These are phyloP conservation scores for Scleroderma citrinum DNA, from an alignment of 768 basidiomycete species.

Conservation along the genomic window DNA sequence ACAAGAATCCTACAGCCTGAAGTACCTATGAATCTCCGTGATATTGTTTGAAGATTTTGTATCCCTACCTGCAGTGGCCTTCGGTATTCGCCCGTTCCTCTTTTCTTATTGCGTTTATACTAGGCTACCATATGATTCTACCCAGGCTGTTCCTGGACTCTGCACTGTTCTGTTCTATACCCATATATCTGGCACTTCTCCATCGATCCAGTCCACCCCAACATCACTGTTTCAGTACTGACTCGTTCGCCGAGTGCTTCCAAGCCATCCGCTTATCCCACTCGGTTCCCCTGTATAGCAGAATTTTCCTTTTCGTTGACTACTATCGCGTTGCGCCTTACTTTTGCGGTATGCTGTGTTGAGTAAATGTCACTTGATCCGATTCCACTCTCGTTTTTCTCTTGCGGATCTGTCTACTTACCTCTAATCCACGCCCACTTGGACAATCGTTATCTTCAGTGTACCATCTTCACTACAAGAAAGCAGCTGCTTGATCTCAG, in stretches of 20 bases:
- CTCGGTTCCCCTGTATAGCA: conserved; percentile 63
- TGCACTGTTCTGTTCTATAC: conserved; percentile 52
- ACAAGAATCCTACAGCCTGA: conserved; percentile 54
- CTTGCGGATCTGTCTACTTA: conserved; percentile 26
- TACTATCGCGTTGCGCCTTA: conserved; percentile 5
- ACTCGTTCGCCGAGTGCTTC: conserved; percentile 32
- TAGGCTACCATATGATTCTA: conserved; percentile 46
- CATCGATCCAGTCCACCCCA: conserved; percentile 24
- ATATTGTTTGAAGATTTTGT: conserved; percentile 80
- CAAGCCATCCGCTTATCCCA: conserved; percentile 27
- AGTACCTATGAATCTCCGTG: conserved; percentile 86
- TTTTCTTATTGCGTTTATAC: conserved; percentile 36
- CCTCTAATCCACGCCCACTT: conserved; percentile 42
- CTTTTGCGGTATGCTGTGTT: conserved; percentile 22
- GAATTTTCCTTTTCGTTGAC: conserved; percentile 16
- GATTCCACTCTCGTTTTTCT: conserved; percentile 4
- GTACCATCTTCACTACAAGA: conserved; percentile 93
- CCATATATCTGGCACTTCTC: conserved; percentile 54
- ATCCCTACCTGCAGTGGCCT: conserved; percentile 66
- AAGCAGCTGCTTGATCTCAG: conserved; percentile 51
- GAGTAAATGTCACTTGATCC: conserved; percentile 17
- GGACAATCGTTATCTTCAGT: conserved; percentile 69
- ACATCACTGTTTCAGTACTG: conserved; percentile 62
- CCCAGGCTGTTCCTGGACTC: conserved; percentile 32
- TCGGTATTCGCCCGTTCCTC: conserved; percentile 26